These are phyloP conservation scores for Fusarium falciforme DNA, from an alignment of 2,329 filamentous ascomycete genomes.

Conservation along the genomic window DNA sequence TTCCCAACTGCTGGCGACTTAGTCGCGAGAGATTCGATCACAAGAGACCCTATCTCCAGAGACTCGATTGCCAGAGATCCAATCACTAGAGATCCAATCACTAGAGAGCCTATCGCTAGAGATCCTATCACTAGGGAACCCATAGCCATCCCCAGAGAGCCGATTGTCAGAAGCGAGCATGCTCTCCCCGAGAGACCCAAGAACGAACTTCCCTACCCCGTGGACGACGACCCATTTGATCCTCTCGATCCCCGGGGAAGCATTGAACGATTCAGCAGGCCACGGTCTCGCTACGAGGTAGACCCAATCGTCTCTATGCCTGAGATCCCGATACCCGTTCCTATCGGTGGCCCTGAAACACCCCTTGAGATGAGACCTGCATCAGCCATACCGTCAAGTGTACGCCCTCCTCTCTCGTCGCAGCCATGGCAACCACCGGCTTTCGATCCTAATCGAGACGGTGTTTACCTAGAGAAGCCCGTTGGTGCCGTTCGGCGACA, in stretches of 20 bases:
- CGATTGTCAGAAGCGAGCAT: slow-evolving; percentile 27
- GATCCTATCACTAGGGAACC: slow-evolving; percentile 38
- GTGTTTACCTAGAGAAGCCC: slow-evolving; percentile 51
- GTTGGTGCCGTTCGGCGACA: slow-evolving; percentile 64
- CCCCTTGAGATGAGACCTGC: slow-evolving; percentile 37
- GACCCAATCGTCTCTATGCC: slow-evolving; percentile 40
- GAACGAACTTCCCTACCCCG: slow-evolving; percentile 51
- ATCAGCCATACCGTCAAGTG: slow-evolving; percentile 41
- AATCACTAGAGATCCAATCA: not conserved
- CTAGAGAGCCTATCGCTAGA: not conserved
- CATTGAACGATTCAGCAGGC: slow-evolving; percentile 27
- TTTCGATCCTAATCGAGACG: slow-evolving; percentile 56
- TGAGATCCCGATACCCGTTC: slow-evolving; percentile 39
- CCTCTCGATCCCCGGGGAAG: slow-evolving; percentile 38
- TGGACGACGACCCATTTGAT: slow-evolving; percentile 49
- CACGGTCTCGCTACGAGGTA: slow-evolving; percentile 34
- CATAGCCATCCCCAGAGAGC: not conserved
- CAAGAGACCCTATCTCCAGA: slow-evolving; percentile 3
- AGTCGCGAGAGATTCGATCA: slow-evolving; percentile 36
- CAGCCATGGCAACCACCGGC: slow-evolving; percentile 59
- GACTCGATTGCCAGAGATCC: slow-evolving; percentile 35
- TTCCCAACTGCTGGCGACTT: slow-evolving; percentile 44
- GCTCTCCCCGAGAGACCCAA: slow-evolving; percentile 38
- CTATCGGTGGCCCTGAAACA: slow-evolving; percentile 34
- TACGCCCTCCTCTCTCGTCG: slow-evolving; percentile 32